A percentile compares a stretch with the other conserved stretches of the same genome.
Conservation (phyloP, 345 rosid genomes). For the Orychophragmus violaceus region DNA sequence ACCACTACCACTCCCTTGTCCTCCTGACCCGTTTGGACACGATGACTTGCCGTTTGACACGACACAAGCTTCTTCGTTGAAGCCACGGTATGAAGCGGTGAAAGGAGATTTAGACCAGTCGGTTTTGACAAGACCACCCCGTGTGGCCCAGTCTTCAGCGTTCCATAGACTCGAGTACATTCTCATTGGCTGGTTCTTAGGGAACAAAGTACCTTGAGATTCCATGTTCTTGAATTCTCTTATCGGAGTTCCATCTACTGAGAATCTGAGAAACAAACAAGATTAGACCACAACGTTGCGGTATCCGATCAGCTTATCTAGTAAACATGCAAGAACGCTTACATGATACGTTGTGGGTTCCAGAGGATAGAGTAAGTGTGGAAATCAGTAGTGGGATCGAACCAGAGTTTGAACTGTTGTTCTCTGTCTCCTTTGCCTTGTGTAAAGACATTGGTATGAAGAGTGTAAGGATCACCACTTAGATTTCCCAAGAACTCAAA, state of each 20-base stretch:
- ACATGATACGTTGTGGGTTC: slow-evolving; percentile 54
- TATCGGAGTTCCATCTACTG: slow-evolving; percentile 42
- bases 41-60: neutral
- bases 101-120: slow-evolving; percentile 19
- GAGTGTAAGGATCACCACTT: too few relatives aligned
- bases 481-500: slow-evolving; percentile 66
- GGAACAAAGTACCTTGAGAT: slow-evolving; percentile 23
- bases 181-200: slow-evolving; percentile 17
- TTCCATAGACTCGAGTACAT: slow-evolving; percentile 21
- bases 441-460: slow-evolving; percentile 50
- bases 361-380: slow-evolving; percentile 60
- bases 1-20: slow-evolving; percentile 1
- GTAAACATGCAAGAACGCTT: slow-evolving; percentile 9
- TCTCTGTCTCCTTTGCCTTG: slow-evolving; percentile 60
- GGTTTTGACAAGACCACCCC: slow-evolving; percentile 14
- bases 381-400: too few relatives aligned
- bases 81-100: slow-evolving; percentile 13
- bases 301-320: too few relatives aligned
- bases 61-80: slow-evolving; percentile 12
- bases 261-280: slow-evolving; percentile 27
- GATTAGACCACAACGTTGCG: neutral
- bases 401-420: slow-evolving; percentile 58
- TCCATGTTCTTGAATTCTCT: slow-evolving; percentile 45
- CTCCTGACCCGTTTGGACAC: neutral
- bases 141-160: slow-evolving; percentile 17